Conservation (phyloP, 2,329 filamentous ascomycete genomes). For the Colletotrichum tabaci region DNA sequence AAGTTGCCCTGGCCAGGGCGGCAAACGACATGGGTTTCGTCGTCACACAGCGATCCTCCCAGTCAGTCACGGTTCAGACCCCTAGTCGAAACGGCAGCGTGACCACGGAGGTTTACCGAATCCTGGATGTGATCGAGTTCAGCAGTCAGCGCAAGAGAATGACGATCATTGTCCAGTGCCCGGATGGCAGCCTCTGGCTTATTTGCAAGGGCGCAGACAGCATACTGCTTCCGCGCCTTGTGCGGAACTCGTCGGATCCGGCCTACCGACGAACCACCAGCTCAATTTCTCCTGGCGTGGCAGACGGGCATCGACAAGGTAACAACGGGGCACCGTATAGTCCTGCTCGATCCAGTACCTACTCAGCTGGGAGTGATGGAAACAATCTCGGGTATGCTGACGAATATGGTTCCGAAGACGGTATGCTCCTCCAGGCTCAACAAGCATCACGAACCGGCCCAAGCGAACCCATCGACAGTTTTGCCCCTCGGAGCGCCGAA, state of each 20-base stretch:
- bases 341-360: too few relatives aligned
- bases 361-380: too few relatives aligned
- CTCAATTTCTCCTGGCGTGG: constrained; percentile 73
- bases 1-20: constrained; percentile 86
- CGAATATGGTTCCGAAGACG: too few relatives aligned
- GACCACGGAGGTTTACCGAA: constrained; percentile 76
- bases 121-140: constrained; percentile 91
- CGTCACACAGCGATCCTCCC: constrained; percentile 80
- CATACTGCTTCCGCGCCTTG: too few relatives aligned
- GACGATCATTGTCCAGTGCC: constrained; percentile 89
- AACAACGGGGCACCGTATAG: too few relatives aligned
- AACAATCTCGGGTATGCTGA: too few relatives aligned
- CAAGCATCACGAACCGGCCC: too few relatives aligned
- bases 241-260: constrained; percentile 63
- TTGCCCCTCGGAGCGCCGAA: too few relatives aligned
- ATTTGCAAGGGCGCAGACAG: constrained; percentile 87
- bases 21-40: constrained; percentile 88
- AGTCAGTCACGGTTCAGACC: constrained; percentile 72
- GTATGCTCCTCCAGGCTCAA: too few relatives aligned
- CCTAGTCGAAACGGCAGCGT: constrained; percentile 56
- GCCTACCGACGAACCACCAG: constrained; percentile 82
- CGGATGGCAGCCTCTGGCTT: constrained; percentile 84
- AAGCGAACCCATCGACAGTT: too few relatives aligned
- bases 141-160: constrained; percentile 91
- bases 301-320: too few relatives aligned